Conservation (phyloP, 495 filamentous ascomycete genomes). For the Podospora pseudoanserina region DNA sequence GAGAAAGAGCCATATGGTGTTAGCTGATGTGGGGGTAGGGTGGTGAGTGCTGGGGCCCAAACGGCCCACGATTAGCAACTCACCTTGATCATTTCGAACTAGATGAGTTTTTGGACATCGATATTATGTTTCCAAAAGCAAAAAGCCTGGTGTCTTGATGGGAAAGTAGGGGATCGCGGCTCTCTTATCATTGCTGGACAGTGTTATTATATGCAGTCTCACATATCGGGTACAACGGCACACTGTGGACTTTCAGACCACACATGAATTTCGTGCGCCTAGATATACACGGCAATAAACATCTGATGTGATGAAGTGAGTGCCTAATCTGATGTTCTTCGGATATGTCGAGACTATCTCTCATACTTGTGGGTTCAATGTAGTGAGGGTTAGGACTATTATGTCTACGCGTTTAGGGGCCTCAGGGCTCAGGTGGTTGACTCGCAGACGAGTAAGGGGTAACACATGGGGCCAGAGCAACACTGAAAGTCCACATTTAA, state of each 20-base stretch:
- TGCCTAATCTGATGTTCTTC: too few species aligned
- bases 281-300: not conserved
- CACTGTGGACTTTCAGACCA: not conserved
- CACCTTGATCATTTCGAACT: not conserved
- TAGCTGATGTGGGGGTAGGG: not conserved
- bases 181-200: not conserved
- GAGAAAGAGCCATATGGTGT: not conserved
- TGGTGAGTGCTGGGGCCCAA: not conserved
- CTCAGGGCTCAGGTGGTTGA: not conserved
- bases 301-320: not conserved
- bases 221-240: not conserved
- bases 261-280: not conserved
- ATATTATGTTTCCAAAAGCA: not conserved
- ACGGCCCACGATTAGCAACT: not conserved
- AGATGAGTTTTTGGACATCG: not conserved
- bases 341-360: too few species aligned
- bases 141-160: not conserved
- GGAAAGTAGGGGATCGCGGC: not conserved
- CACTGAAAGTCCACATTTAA: not conserved
- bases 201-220: not conserved
- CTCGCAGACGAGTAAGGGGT: not conserved
- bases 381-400: not conserved
- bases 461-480: not conserved
- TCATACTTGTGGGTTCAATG: not conserved
- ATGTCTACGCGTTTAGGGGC: not conserved